These are phyloP conservation scores for Albugo laibachii DNA, from an alignment of 352 stramenopile species.

Conservation along the genomic window DNA sequence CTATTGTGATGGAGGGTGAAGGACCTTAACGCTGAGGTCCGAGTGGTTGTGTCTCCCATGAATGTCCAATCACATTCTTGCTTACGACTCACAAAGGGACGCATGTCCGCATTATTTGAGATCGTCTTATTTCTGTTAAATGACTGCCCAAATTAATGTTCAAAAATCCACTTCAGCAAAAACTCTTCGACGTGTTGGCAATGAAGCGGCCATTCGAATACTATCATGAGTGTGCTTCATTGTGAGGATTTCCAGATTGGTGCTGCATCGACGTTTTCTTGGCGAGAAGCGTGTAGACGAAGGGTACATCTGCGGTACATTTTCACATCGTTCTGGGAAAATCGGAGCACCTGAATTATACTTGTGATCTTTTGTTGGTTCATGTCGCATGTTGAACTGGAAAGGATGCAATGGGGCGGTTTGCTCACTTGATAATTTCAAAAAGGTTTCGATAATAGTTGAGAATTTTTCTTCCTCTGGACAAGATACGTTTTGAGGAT, in stretches of 20 bases:
- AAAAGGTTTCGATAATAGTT: background rate
- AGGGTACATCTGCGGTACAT: background rate
- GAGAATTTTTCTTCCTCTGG: background rate
- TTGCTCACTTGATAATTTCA: no score
- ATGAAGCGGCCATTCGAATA: constrained; percentile 8
- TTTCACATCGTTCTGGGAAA: background rate
- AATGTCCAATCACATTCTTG: no score
- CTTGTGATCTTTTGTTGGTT: no score
- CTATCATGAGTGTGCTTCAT: constrained; percentile 11
- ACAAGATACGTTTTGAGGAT: constrained; percentile 6
- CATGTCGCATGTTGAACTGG: no score
- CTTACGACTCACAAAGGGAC: no score
- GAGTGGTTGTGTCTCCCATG: no score
- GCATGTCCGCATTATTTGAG: no score
- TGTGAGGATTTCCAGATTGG: constrained; percentile 19
- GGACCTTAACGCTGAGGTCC: no score
- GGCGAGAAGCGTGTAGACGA: background rate
- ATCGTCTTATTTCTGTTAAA: no score
- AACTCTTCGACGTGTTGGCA: constrained; percentile 33
- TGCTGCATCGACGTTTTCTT: constrained; percentile 3
- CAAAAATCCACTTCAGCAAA: constrained; percentile 62
- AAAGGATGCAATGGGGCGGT: no score
- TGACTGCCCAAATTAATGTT: no score
- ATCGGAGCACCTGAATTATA: background rate
- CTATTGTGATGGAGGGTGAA: no score